Evolutionary conservation across 768 basidiomycete genomes (phyloP).

Genomic region (Bullera alba): DNA sequence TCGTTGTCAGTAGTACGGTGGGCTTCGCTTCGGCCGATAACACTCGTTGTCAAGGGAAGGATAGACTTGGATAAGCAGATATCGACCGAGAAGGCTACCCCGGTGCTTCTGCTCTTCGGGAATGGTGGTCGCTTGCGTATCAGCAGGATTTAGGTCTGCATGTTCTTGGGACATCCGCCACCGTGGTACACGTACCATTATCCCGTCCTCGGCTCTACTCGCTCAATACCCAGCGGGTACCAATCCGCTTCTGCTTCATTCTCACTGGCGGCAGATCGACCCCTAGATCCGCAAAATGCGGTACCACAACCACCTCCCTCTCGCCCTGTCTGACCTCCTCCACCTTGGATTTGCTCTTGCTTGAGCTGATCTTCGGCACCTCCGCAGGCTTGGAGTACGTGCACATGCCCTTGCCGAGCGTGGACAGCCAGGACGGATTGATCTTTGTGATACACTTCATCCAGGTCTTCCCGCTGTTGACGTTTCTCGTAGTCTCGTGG

Average conservation of each 20-base stretch:
- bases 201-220: conserved; percentile 16
- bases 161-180: no score
- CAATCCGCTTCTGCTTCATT: conserved; percentile 45
- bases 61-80: no score
- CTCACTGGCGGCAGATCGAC: conserved; percentile 82
- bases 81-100: no score
- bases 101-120: no score
- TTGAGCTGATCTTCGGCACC: conserved; percentile 21
- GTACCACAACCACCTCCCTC: conserved; percentile 64
- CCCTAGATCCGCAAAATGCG: conserved; percentile 73
- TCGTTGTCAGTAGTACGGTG: no score
- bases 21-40: no score
- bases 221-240: conserved; percentile 45
- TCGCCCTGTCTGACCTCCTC: conserved; percentile 17
- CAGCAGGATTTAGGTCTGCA: no score
- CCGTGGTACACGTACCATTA: no score
- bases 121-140: no score
- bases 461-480: conserved; percentile 65
- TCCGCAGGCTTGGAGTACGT: conserved; percentile 82
- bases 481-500: conserved; percentile 69
- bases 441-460: conserved; percentile 67
- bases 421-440: conserved; percentile 80
- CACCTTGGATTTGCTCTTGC: conserved; percentile 45
- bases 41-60: no score
- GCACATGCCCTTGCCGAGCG: conserved; percentile 72